Conservation (phyloP, 345 rosid genomes). For the Durio zibethinus region DNA sequence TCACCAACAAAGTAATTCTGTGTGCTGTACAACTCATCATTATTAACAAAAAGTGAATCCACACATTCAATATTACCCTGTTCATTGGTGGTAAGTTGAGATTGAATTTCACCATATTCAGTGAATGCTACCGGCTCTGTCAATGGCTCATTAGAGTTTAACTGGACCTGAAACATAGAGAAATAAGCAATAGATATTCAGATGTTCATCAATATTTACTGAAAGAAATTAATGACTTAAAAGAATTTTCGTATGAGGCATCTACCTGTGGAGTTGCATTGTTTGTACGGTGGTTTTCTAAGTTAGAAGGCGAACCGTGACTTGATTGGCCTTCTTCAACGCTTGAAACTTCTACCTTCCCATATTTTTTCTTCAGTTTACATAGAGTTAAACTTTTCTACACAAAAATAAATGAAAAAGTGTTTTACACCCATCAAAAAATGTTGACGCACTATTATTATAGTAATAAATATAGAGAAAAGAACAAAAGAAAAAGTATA, state of each 20-base stretch:
- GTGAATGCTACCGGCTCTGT: not conserved
- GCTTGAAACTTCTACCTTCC: not conserved
- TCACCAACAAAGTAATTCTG: not conserved
- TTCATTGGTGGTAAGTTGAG: not conserved
- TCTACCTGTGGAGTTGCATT: not conserved
- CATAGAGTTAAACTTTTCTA: slow-evolving; percentile 28
- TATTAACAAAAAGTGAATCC: not conserved
- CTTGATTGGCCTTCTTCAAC: not conserved
- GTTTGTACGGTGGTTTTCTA: not conserved
- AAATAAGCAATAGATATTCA: no score
- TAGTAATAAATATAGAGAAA: not conserved
- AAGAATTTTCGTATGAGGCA: not conserved
- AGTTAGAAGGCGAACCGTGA: slow-evolving; percentile 1
- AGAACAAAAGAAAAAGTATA: not conserved
- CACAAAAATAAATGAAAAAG: slow-evolving; percentile 11
- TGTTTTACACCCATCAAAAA: no score
- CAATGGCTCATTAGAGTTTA: not conserved
- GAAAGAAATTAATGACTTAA: no score
- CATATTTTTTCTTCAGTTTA: slow-evolving; percentile 29
- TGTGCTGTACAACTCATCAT: not conserved
- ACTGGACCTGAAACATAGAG: not conserved
- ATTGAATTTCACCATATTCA: not conserved
- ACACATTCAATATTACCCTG: slow-evolving; percentile 4
- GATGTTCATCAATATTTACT: no score
- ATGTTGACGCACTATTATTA: not conserved